phyloP scores from a whole-genome alignment of 1,284 basidiomycete species.

The Afroboletus lepidellus region DNA sequence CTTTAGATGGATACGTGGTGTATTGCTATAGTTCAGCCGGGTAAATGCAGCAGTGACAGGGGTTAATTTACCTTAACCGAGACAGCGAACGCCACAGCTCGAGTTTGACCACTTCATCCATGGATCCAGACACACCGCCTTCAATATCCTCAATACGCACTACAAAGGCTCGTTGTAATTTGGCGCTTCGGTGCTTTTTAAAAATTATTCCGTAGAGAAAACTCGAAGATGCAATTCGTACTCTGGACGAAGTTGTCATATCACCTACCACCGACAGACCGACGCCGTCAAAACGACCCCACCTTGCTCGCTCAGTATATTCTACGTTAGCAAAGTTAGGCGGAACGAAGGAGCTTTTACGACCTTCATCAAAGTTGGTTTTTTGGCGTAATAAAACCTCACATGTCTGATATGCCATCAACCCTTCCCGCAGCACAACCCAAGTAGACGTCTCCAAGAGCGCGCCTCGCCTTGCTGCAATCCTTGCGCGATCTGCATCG shows the following conservation, averaged over 20 bases:
- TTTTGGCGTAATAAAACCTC: not conserved
- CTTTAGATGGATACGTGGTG: too few relatives aligned
- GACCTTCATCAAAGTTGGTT: constrained; percentile 38
- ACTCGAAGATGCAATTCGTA: constrained; percentile 68
- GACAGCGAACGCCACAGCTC: not conserved
- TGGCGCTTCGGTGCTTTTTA: not conserved
- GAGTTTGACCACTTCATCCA: constrained; percentile 1
- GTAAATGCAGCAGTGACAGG: not conserved
- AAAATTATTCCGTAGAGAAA: constrained; percentile 50
- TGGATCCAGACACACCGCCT: constrained; percentile 17
- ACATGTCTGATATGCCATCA: constrained; percentile 15
- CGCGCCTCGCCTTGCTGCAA: constrained; percentile 66
- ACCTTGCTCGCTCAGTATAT: constrained; percentile 61
- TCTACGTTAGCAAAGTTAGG: constrained; percentile 75
- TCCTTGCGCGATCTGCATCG: constrained; percentile 59
- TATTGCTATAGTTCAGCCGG: too few relatives aligned
- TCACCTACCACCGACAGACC: constrained; percentile 35
- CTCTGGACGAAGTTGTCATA: constrained; percentile 56
- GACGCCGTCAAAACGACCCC: constrained; percentile 50
- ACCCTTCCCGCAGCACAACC: constrained; percentile 13
- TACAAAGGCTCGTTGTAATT: constrained; percentile 29
- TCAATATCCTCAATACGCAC: constrained; percentile 29
- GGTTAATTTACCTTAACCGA: not conserved
- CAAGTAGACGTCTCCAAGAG: constrained; percentile 45
- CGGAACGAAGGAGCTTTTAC: constrained; percentile 48